Evolutionary conservation across 1,284 basidiomycete species (phyloP).

Genomic region (Melampsora larici-populina): DNA sequence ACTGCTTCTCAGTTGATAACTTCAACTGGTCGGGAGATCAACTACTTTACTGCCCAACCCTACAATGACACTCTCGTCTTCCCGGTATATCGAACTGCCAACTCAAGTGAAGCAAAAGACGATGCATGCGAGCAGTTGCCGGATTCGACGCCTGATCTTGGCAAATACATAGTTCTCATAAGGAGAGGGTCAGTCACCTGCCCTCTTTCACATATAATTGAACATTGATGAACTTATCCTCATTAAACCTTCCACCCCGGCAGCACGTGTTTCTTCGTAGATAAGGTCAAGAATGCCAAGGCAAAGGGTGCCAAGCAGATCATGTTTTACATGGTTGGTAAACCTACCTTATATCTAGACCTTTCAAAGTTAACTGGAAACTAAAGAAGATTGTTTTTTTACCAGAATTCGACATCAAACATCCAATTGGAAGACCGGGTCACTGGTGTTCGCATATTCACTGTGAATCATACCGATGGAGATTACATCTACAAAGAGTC

Average conservation of each 20-base stretch:
- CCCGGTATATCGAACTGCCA: slow-evolving; percentile 32
- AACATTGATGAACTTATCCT: background rate
- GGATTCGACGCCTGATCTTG: slow-evolving; percentile 28
- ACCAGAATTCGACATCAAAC: slow-evolving; percentile 24
- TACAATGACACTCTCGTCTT: slow-evolving; percentile 19
- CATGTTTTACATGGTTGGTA: slow-evolving; percentile 40
- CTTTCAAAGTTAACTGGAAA: background rate
- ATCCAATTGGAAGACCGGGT: slow-evolving; percentile 1
- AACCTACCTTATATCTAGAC: background rate
- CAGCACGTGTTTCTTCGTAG: slow-evolving; percentile 35
- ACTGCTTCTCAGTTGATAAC: slow-evolving; percentile 6
- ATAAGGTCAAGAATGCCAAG: slow-evolving; percentile 21
- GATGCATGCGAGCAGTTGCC: slow-evolving; percentile 35
- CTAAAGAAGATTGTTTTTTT: background rate
- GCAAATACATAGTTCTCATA: slow-evolving; percentile 39
- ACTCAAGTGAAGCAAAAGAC: slow-evolving; percentile 13
- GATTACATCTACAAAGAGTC: slow-evolving; percentile 18
- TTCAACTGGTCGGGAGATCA: slow-evolving; percentile 24
- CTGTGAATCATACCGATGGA: slow-evolving; percentile 14
- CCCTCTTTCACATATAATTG: too few species aligned
- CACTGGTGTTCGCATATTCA: slow-evolving; percentile 10
- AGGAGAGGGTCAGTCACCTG: slow-evolving; percentile 23
- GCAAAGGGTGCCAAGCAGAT: slow-evolving; percentile 36
- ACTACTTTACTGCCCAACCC: slow-evolving; percentile 31
- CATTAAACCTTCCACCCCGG: background rate